These are phyloP conservation scores for Agarophyton chilense DNA, from an alignment of 23 red algal genomes.

Conservation along the genomic window DNA sequence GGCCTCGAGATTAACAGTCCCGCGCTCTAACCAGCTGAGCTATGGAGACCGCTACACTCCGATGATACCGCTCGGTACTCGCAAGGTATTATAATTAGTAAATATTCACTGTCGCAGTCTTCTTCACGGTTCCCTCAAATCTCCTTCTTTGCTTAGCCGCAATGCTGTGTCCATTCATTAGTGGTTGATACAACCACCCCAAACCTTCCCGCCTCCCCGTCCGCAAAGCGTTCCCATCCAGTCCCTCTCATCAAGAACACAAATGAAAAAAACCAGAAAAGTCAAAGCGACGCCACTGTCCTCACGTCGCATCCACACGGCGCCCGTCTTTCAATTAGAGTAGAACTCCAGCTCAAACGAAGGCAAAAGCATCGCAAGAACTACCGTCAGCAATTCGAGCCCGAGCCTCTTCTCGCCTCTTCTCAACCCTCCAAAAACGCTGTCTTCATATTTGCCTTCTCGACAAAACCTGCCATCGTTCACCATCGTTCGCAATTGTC, in stretches of 20 bases:
- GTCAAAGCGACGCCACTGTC: conserved; percentile 4
- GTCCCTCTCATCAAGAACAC: neutral
- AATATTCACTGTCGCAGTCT: too few relatives aligned
- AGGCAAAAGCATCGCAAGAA: too few relatives aligned
- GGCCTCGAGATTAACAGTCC: conserved; percentile 84
- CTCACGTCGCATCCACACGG: neutral
- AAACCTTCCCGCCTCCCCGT: neutral
- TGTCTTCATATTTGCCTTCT: neutral
- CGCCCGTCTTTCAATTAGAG: neutral
- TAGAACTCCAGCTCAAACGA: neutral
- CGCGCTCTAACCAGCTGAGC: conserved; percentile 83
- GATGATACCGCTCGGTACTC: too few relatives aligned
- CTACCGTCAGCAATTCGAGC: neutral
- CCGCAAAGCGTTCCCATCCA: too few relatives aligned
- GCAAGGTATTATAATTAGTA: too few relatives aligned
- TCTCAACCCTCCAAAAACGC: too few relatives aligned
- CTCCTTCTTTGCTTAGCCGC: too few relatives aligned
- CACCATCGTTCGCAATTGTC: too few relatives aligned
- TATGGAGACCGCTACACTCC: conserved; percentile 41
- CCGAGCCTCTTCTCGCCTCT: neutral
- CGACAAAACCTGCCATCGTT: neutral
- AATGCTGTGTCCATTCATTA: too few relatives aligned
- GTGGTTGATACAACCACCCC: too few relatives aligned
- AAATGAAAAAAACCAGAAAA: neutral
- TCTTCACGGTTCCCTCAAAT: too few relatives aligned